phyloP scores from a whole-genome alignment of 2,329 filamentous ascomycete genomes.

The Fusarium sacchari region DNA sequence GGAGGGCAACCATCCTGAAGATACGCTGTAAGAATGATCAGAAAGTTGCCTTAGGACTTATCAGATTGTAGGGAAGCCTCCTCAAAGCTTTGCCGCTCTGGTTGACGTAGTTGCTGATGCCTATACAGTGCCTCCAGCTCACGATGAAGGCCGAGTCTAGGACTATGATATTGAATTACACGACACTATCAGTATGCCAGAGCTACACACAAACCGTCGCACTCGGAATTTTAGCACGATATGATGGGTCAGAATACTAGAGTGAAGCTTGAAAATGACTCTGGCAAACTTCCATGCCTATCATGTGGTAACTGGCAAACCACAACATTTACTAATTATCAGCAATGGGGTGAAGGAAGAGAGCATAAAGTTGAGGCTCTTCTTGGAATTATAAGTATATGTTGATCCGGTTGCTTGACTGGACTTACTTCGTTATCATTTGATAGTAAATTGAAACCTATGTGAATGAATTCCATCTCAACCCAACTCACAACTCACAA shows the following conservation, averaged over 20 bases:
- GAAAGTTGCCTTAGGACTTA: background rate
- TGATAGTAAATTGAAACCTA: background rate
- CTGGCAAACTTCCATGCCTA: background rate
- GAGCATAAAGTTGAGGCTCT: background rate
- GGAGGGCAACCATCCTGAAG: background rate
- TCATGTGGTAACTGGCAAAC: constrained; percentile 2
- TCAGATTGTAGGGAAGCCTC: background rate
- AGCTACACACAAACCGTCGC: background rate
- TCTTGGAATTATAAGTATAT: background rate
- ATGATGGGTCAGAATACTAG: background rate
- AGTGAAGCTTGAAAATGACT: background rate
- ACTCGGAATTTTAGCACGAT: background rate
- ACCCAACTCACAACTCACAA: background rate
- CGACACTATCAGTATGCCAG: background rate
- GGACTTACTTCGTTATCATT: background rate
- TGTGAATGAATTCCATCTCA: background rate
- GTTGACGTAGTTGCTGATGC: background rate
- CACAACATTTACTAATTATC: background rate
- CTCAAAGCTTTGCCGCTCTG: background rate
- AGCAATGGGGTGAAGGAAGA: background rate
- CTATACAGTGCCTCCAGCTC: background rate
- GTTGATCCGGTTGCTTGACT: background rate
- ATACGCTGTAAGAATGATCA: background rate
- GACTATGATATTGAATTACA: background rate
- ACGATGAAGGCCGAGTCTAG: background rate